A percentile compares a stretch with the other conserved stretches of the same genome.
phyloP scores from a whole-genome alignment of 2,329 filamentous ascomycete species.

The Nigrospora osmanthi region DNA sequence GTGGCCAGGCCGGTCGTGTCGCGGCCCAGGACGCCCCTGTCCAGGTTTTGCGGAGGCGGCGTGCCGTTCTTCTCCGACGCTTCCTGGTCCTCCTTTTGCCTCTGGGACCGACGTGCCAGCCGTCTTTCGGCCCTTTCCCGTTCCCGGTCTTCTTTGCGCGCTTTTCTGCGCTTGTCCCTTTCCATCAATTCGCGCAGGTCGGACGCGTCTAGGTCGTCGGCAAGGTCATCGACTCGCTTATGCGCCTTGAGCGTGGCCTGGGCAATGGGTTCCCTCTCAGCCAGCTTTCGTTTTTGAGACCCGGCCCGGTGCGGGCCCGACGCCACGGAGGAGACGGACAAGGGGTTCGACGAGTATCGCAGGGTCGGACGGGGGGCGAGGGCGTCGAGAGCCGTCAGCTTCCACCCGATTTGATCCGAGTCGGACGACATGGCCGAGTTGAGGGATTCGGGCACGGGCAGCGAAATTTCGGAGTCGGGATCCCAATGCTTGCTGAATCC shows the following conservation, averaged over 20 bases:
- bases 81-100: slow-evolving; percentile 50
- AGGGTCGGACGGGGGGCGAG: slow-evolving; percentile 81
- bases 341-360: slow-evolving; percentile 60
- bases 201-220: slow-evolving; percentile 76
- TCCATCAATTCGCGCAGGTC: slow-evolving; percentile 87
- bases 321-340: slow-evolving; percentile 39
- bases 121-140: slow-evolving; percentile 59
- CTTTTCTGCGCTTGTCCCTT: slow-evolving; percentile 71
- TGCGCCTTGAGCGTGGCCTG: slow-evolving; percentile 54
- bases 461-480: slow-evolving; percentile 63
- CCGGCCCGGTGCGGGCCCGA: slow-evolving; percentile 38
- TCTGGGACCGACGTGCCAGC: slow-evolving; percentile 59
- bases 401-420: slow-evolving; percentile 70
- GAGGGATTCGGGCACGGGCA: slow-evolving; percentile 67
- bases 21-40: slow-evolving; percentile 52
- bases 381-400: slow-evolving; percentile 71
- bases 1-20: slow-evolving; percentile 49
- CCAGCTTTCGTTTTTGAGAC: slow-evolving; percentile 43
- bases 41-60: slow-evolving; percentile 47
- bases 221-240: slow-evolving; percentile 62
- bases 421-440: slow-evolving; percentile 69
- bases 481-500: slow-evolving; percentile 46
- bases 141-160: slow-evolving; percentile 63
- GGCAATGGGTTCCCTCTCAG: slow-evolving; percentile 44
- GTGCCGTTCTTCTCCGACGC: slow-evolving; percentile 43